These are phyloP conservation scores for Kodamaea sagamina DNA, from an alignment of 805 yeast genomes.

Conservation along the genomic window DNA sequence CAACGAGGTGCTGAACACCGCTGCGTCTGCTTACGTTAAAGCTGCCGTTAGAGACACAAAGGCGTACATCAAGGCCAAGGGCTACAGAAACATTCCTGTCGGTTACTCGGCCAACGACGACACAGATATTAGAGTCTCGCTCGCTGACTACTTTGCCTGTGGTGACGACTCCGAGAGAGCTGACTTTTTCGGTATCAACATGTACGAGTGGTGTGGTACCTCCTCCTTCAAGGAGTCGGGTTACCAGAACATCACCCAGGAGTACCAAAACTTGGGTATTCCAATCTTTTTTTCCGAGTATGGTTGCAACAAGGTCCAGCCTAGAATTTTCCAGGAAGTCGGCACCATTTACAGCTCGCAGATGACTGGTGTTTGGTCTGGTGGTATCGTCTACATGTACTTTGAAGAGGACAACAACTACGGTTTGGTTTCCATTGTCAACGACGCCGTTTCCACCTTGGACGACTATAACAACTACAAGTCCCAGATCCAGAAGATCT, in stretches of 20 bases:
- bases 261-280: slow-evolving; percentile 63
- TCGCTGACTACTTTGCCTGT: slow-evolving; percentile 78
- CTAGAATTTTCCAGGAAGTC: slow-evolving; percentile 76
- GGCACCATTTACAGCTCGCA: slow-evolving; percentile 59
- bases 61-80: slow-evolving; percentile 57
- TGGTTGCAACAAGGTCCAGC: slow-evolving; percentile 70
- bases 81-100: slow-evolving; percentile 71
- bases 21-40: slow-evolving; percentile 78
- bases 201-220: slow-evolving; percentile 86
- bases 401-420: slow-evolving; percentile 74
- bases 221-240: slow-evolving; percentile 64
- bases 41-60: slow-evolving; percentile 82
- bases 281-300: slow-evolving; percentile 83
- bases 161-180: slow-evolving; percentile 65
- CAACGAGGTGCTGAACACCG: slow-evolving; percentile 63
- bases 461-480: slow-evolving; percentile 65
- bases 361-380: slow-evolving; percentile 86
- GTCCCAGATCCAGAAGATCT: slow-evolving; percentile 53
- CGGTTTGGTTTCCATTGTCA: slow-evolving; percentile 63
- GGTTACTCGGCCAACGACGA: slow-evolving; percentile 86
- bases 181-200: slow-evolving; percentile 85
- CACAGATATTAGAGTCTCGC: slow-evolving; percentile 57
- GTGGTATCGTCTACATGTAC: slow-evolving; percentile 88
- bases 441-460: slow-evolving; percentile 55
- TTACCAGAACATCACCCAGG: slow-evolving; percentile 62